A percentile compares a stretch with the other conserved stretches of the same genome.
These are phyloP conservation scores for Chernovozyma aurita DNA, from an alignment of 1,139 yeast species.

Conservation along the genomic window DNA sequence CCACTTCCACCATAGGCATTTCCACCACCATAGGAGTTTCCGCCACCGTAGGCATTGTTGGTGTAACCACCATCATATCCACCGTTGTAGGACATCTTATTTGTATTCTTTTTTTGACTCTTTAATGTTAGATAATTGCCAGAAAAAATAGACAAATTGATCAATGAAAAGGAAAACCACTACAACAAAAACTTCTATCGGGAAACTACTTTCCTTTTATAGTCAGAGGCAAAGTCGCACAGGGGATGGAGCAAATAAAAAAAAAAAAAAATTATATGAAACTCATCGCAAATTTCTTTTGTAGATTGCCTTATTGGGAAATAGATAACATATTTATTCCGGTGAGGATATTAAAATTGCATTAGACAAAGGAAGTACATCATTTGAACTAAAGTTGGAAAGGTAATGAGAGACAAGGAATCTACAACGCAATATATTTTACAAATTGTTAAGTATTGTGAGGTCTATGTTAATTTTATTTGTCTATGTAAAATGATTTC, in stretches of 20 bases:
- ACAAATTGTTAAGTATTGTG: too few species aligned
- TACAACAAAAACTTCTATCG: not conserved
- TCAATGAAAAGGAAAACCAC: conserved; percentile 3
- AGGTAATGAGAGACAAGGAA: too few species aligned
- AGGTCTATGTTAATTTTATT: not conserved
- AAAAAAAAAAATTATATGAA: conserved; percentile 2
- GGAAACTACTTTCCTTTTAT: too few species aligned
- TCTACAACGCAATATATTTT: too few species aligned
- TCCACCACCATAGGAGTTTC: conserved; percentile 19
- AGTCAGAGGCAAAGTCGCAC: too few species aligned
- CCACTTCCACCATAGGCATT: conserved; percentile 18
- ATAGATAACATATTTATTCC: too few species aligned
- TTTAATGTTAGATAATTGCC: not conserved
- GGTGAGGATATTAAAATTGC: too few species aligned
- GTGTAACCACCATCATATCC: conserved; percentile 9
- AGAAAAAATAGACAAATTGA: conserved; percentile 1
- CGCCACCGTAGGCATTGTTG: conserved; percentile 12
- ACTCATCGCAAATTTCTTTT: conserved; percentile 5
- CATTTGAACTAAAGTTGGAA: too few species aligned
- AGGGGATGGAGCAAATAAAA: conserved; percentile 5
- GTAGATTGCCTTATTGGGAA: conserved; percentile 16
- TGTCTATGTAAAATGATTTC: not conserved
- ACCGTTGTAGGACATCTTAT: conserved; percentile 21
- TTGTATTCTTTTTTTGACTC: not conserved
- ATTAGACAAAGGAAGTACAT: too few species aligned